Conservation (phyloP, 2,329 filamentous ascomycete species). For the Colletotrichum falcatum region DNA sequence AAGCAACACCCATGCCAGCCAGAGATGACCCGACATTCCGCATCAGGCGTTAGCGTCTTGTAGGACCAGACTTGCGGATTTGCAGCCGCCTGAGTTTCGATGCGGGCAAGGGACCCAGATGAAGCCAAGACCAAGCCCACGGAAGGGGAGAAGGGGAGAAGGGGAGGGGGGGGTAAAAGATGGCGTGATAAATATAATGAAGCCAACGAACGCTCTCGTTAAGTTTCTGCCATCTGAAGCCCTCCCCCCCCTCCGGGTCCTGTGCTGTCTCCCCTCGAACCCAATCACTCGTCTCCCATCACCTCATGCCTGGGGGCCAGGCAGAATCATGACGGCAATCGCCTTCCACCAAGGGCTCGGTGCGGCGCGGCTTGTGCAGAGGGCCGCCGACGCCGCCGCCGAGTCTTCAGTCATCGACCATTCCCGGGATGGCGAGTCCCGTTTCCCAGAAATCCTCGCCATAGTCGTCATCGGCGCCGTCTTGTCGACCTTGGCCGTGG, state of each 20-base stretch:
- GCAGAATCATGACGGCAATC: slow-evolving; percentile 4
- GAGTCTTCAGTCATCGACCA: slow-evolving; percentile 37
- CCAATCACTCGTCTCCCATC: background rate
- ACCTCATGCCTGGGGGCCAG: background rate
- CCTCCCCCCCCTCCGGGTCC: background rate
- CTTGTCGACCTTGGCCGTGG: slow-evolving; percentile 43
- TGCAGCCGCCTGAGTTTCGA: slow-evolving; percentile 1
- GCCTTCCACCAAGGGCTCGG: background rate
- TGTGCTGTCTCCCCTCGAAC: background rate
- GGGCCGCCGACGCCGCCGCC: background rate
- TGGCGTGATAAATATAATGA: background rate
- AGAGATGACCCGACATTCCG: background rate
- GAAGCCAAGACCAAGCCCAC: background rate
- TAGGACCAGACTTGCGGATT: background rate
- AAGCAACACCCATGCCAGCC: slow-evolving; percentile 9
- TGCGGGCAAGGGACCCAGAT: background rate
- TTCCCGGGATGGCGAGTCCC: slow-evolving; percentile 43
- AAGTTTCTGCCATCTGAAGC: background rate
- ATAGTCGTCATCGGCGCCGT: slow-evolving; percentile 44
- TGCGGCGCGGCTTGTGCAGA: slow-evolving; percentile 2
- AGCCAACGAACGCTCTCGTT: background rate
- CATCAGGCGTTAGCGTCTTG: background rate
- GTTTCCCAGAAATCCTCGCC: slow-evolving; percentile 42
- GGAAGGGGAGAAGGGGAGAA: no score
- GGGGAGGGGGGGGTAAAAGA: no score